phyloP scores from a whole-genome alignment of 176 grass and related monocot species.

The Paspalum vaginatum region DNA sequence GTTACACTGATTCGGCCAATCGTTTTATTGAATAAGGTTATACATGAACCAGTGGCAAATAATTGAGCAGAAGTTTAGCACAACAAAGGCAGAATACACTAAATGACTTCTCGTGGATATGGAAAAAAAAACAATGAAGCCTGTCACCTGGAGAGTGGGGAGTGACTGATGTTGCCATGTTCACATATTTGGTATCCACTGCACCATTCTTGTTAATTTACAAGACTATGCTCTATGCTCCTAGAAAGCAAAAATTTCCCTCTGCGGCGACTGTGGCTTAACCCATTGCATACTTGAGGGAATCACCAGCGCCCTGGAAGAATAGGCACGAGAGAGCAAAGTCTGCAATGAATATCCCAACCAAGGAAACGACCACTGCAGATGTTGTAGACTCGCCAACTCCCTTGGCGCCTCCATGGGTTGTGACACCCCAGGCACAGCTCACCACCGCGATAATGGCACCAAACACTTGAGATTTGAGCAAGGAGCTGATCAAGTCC shows the following conservation, averaged over 20 bases:
- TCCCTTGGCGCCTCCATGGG: constrained; percentile 88
- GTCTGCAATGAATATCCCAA: constrained; percentile 85
- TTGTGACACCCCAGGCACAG: constrained; percentile 95
- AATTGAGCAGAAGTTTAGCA: constrained; percentile 11
- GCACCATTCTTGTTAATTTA: constrained; percentile 33
- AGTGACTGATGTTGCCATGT: constrained; percentile 4
- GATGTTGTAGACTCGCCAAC: constrained; percentile 96
- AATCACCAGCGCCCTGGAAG: constrained; percentile 96
- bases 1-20: not conserved
- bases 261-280: constrained; percentile 22
- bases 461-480: constrained; percentile 94
- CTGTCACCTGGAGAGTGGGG: constrained; percentile 47
- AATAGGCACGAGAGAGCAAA: constrained; percentile 80
- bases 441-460: constrained; percentile 86
- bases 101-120: constrained; percentile 23
- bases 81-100: constrained; percentile 21
- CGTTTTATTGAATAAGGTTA: constrained; percentile 32
- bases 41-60: constrained; percentile 28
- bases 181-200: constrained; percentile 27
- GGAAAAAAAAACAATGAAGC: not conserved
- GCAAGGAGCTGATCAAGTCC: constrained; percentile 89
- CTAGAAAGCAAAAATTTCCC: constrained; percentile 1
- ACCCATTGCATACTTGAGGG: constrained; percentile 91
- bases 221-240: constrained; percentile 43
- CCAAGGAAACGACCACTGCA: constrained; percentile 87